Evolutionary conservation across 2,329 filamentous ascomycete species (phyloP), one percentile per base, ranked within the genome.

Genomic region (Apiospora arundinis): DNA sequence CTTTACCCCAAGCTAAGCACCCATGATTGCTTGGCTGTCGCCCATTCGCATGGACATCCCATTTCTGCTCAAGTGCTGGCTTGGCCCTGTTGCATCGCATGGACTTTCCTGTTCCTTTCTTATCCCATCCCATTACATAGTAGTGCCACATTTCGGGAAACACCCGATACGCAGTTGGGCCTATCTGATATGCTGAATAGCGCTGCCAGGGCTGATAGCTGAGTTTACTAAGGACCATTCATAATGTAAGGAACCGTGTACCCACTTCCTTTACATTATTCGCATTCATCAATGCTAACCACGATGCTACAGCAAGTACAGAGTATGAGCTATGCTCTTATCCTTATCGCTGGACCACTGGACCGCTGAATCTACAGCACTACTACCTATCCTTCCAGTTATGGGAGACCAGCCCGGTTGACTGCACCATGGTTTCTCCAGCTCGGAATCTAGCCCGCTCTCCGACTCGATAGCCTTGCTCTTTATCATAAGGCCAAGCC

Each of bases 31-130:
- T 68, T 68, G 67, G 67, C 67, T 67, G 40, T n/a, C n/a, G n/a
- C n/a, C 65, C 40, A 69, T 52, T 69, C 67, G 67, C 67, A 69
- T 69, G 67, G 67, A 69, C 67, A 56, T 69, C 67, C 67, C 46
- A 2, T 42, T 56, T 56, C 45, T 25, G 67, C 56, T 9, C 56
- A 63, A 63, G 56, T 45, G 56, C 56, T 63, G 32, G 18, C 56
- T 63, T 63, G 28, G 56, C 56, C 32, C 32, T 63, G 56, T 63
- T n/a, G 32, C 21, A 18, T 63, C 56, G 56, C 56, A 63, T 63
- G 56, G 28, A 63, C 56, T 63, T 63, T 3, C 56, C 56, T 63
- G 56, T 63, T 63, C 56, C 56, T 63, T 37, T 32, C 32, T 40
- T n/a, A 37, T 63, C 32, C 56, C 56, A 63, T 63, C 28, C 9